phyloP scores from a whole-genome alignment of 2,329 filamentous ascomycete species.

The Didymella glomerata region DNA sequence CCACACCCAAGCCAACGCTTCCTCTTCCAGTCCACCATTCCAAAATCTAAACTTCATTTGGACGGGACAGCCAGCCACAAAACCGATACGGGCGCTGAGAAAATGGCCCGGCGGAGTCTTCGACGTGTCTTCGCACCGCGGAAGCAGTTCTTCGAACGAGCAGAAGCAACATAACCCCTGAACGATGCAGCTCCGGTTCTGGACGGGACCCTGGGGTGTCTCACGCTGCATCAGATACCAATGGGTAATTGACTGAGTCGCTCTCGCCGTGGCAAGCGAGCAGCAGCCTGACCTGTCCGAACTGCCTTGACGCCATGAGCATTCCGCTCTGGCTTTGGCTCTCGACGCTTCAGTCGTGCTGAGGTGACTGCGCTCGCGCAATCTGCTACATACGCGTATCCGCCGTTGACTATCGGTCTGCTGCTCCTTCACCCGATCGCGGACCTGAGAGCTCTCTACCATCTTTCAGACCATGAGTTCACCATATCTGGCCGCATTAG shows the following conservation, averaged over 20 bases:
- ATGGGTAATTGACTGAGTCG: not conserved
- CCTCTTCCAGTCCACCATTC: conserved; percentile 6
- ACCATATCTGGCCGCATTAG: not conserved
- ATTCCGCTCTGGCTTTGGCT: no score
- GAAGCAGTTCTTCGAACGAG: conserved; percentile 2
- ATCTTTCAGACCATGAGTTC: not conserved
- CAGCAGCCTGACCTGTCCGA: not conserved
- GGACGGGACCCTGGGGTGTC: not conserved
- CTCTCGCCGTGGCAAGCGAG: not conserved
- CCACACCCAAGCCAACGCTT: conserved; percentile 2
- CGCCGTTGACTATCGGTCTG: not conserved
- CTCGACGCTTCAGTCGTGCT: not conserved
- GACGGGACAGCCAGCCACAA: conserved; percentile 20
- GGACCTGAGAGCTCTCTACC: not conserved
- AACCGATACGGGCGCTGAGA: conserved; percentile 5
- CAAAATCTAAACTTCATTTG: not conserved
- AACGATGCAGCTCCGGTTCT: not conserved
- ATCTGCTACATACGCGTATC: not conserved
- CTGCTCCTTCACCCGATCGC: not conserved
- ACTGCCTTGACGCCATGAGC: not conserved
- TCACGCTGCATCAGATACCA: not conserved
- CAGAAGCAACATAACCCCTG: conserved; percentile 2
- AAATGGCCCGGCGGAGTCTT: conserved; percentile 7
- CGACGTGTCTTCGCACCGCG: not conserved
- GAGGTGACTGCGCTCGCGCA: not conserved